Conservation (phyloP, 306 rosid species). For the Gastrolobium bilobum region DNA sequence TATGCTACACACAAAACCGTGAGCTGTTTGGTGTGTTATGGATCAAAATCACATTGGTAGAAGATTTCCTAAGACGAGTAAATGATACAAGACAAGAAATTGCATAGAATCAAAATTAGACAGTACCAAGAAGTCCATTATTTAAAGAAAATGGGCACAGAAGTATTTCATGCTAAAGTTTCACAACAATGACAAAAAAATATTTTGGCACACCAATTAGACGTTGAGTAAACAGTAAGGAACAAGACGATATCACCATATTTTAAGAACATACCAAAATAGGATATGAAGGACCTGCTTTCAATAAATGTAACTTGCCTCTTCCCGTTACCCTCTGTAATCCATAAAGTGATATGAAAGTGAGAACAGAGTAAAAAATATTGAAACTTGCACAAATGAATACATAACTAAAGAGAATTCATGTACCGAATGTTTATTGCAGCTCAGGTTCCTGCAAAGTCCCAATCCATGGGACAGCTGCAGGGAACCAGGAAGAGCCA, state of each 20-base stretch:
- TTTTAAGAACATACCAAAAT: constrained; percentile 58
- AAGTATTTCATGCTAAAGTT: constrained; percentile 8
- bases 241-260: constrained; percentile 13
- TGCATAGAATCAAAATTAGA: constrained; percentile 13
- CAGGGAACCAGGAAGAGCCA: constrained; percentile 90
- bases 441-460: constrained; percentile 70
- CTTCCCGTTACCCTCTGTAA: constrained; percentile 62
- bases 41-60: constrained; percentile 23
- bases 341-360: constrained; percentile 44
- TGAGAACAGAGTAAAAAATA: constrained; percentile 29
- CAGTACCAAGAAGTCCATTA: constrained; percentile 2
- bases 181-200: constrained; percentile 8
- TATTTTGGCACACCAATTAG: constrained; percentile 23
- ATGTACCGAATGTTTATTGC: constrained; percentile 63
- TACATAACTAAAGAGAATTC: constrained; percentile 4
- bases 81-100: constrained; percentile 14
- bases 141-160: constrained; percentile 22
- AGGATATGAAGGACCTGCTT: constrained; percentile 54
- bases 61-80: neutral
- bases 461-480: constrained; percentile 80
- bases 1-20: constrained; percentile 25
- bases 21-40: neutral
- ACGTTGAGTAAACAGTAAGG: constrained; percentile 7
- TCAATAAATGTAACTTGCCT: constrained; percentile 52
- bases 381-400: constrained; percentile 1